These are phyloP conservation scores for Raffaelea arxii DNA, from an alignment of 2,329 filamentous ascomycete genomes.

Conservation along the genomic window DNA sequence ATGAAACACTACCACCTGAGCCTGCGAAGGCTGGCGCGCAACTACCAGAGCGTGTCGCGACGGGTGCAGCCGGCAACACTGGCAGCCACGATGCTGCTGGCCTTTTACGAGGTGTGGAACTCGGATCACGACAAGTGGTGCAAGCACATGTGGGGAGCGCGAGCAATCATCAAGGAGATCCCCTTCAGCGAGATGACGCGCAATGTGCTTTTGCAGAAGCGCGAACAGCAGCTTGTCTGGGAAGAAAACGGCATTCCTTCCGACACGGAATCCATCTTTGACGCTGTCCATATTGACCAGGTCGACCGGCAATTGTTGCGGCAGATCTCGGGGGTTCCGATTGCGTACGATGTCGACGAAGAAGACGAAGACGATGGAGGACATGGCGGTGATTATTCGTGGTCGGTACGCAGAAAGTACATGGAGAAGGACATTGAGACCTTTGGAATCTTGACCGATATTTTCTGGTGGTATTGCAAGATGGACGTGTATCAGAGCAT, in stretches of 20 bases:
- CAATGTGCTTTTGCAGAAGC: conserved; percentile 57
- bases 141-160: conserved; percentile 77
- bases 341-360: conserved; percentile 27
- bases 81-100: conserved; percentile 78
- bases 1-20: conserved; percentile 88
- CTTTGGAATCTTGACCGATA: conserved; percentile 72
- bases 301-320: conserved; percentile 32
- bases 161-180: conserved; percentile 73
- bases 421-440: conserved; percentile 60
- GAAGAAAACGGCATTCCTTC: no score
- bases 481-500: conserved; percentile 90
- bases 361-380: no score
- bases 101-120: conserved; percentile 89
- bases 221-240: conserved; percentile 26
- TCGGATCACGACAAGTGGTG: conserved; percentile 96
- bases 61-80: conserved; percentile 71
- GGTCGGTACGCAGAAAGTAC: conserved; percentile 16
- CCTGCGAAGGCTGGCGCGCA: conserved; percentile 65
- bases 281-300: conserved; percentile 27
- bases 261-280: no score
- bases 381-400: no score
- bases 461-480: conserved; percentile 95
- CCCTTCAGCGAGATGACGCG: conserved; percentile 66
- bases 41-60: conserved; percentile 58
- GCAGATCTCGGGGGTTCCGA: conserved; percentile 28